Conservation (phyloP, 129 eudicot species). For the Scalesia atractyloides region DNA sequence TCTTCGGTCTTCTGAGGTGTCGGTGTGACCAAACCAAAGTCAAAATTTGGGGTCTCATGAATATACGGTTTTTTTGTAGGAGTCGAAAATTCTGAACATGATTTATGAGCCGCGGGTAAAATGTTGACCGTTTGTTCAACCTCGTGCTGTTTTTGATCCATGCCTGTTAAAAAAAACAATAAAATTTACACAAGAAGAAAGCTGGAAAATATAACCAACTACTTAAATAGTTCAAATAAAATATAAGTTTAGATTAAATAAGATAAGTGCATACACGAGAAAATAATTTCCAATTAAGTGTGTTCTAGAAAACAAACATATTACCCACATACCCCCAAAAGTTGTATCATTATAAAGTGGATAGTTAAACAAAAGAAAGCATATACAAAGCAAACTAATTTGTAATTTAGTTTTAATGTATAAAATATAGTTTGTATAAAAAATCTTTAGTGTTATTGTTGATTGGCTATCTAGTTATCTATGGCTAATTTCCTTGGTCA, state of each 20-base stretch:
- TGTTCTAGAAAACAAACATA: neutral
- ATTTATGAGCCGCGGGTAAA: conserved; percentile 26
- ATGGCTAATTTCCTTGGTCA: neutral
- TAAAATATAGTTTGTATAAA: neutral
- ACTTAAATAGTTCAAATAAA: neutral
- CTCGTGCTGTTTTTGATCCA: conserved; percentile 31
- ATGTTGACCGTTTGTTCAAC: conserved; percentile 19
- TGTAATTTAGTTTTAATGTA: neutral
- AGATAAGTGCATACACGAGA: neutral
- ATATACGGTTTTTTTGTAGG: conserved; percentile 26
- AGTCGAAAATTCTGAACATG: conserved; percentile 27
- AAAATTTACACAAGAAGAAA: neutral
- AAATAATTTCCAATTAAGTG: neutral
- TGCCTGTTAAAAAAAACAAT: conserved; percentile 15
- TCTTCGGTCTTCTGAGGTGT: conserved; percentile 66
- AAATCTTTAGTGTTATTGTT: neutral
- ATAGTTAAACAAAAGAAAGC: neutral
- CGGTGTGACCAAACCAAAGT: conserved; percentile 43
- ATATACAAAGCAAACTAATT: neutral
- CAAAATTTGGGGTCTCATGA: conserved; percentile 25
- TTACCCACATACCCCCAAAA: neutral
- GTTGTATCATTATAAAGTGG: neutral
- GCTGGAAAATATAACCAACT: conserved; percentile 15
- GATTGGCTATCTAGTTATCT: neutral
- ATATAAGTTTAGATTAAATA: neutral